phyloP scores from a whole-genome alignment of 2,329 filamentous ascomycete genomes.

The Nemania serpens region DNA sequence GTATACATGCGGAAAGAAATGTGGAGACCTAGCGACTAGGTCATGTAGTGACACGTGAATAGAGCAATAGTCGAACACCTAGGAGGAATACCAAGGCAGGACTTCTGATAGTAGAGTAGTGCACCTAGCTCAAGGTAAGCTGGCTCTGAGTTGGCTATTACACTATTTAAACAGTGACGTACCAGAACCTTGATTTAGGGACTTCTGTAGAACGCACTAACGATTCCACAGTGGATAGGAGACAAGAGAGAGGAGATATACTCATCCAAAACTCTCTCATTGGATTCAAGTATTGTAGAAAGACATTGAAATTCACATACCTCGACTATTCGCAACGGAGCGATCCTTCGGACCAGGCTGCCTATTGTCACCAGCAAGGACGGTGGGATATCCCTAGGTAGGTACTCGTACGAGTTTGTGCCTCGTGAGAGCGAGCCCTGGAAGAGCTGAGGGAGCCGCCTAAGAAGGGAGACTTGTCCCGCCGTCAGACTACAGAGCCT shows the following conservation, averaged over 20 bases:
- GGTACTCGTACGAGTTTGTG: too few relatives aligned
- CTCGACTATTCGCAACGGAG: neutral
- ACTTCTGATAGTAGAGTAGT: too few relatives aligned
- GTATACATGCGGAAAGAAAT: constrained; percentile 7
- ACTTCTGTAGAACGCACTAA: neutral
- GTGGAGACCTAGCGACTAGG: constrained; percentile 10
- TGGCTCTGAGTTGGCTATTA: too few relatives aligned
- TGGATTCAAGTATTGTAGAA: too few relatives aligned
- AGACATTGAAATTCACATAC: too few relatives aligned
- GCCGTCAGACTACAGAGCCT: neutral
- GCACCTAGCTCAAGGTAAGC: too few relatives aligned
- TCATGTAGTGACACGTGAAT: constrained; percentile 26
- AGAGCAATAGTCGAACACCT: neutral
- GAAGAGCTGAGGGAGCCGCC: neutral
- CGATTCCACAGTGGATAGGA: neutral
- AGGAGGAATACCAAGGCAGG: too few relatives aligned
- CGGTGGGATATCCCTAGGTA: too few relatives aligned
- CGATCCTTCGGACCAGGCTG: neutral
- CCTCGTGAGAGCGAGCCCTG: too few relatives aligned
- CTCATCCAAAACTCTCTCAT: too few relatives aligned
- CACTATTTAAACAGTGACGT: constrained; percentile 17
- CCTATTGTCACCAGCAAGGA: too few relatives aligned
- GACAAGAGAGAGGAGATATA: too few relatives aligned
- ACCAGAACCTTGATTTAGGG: neutral
- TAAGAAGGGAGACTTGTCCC: neutral